phyloP scores from a whole-genome alignment of 2,329 filamentous ascomycete species.

The Cytospora piceae region DNA sequence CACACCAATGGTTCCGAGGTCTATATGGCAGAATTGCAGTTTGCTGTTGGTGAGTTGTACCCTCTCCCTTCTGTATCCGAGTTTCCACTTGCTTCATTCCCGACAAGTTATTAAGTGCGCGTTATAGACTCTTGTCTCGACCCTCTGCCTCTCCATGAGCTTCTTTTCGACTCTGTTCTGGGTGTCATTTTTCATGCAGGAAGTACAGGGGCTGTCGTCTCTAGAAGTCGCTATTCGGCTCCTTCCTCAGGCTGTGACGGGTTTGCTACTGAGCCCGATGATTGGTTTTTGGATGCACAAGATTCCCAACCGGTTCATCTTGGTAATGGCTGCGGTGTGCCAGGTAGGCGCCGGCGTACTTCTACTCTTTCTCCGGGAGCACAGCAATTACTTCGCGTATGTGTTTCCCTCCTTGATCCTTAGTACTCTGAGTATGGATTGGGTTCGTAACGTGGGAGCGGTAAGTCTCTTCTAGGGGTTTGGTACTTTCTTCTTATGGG shows the following conservation, averaged over 20 bases:
- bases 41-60: slow-evolving; percentile 5
- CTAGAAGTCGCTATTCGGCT: slow-evolving; percentile 40
- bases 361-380: slow-evolving; percentile 38
- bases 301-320: slow-evolving; percentile 35
- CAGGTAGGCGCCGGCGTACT: slow-evolving; percentile 38
- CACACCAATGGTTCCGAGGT: slow-evolving; percentile 40
- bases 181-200: slow-evolving; percentile 42
- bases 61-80: not conserved
- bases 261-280: slow-evolving; percentile 37
- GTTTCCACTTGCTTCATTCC: too few species aligned
- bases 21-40: slow-evolving; percentile 35
- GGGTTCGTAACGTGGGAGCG: slow-evolving; percentile 28
- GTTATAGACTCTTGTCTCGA: slow-evolving; percentile 36
- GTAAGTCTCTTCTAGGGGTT: not conserved
- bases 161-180: slow-evolving; percentile 42
- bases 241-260: slow-evolving; percentile 41
- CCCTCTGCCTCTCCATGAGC: slow-evolving; percentile 39
- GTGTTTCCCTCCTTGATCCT: slow-evolving; percentile 40
- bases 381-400: slow-evolving; percentile 38
- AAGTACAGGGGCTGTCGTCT: slow-evolving; percentile 37
- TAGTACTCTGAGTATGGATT: slow-evolving; percentile 42
- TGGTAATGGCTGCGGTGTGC: slow-evolving; percentile 35
- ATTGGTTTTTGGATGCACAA: slow-evolving; percentile 13
- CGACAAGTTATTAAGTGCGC: not conserved
- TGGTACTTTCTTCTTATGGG: not conserved